Evolutionary conservation across 768 basidiomycete species (phyloP).

Genomic region (Suillus brevipes): DNA sequence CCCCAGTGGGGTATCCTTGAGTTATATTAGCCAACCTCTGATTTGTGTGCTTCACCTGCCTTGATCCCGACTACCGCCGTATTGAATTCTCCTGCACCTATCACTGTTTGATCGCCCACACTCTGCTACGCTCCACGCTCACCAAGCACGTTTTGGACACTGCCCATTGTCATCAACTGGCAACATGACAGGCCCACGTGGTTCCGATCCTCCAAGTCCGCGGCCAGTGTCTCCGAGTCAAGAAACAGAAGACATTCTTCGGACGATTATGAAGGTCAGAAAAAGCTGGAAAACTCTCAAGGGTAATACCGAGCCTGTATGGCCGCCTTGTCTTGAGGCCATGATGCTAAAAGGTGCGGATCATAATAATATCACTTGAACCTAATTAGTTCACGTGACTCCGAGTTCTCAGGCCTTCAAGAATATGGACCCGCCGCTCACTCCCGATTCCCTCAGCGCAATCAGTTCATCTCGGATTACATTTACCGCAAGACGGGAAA

Average conservation of each 20-base stretch:
- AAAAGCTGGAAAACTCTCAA: slow-evolving; percentile 77
- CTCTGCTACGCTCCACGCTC: slow-evolving; percentile 3
- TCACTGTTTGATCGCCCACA: slow-evolving; percentile 9
- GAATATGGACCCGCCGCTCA: slow-evolving; percentile 67
- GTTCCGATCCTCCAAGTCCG: background rate
- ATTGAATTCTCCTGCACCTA: slow-evolving; percentile 14
- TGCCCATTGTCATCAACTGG: background rate
- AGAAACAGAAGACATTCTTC: slow-evolving; percentile 53
- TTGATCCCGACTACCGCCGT: slow-evolving; percentile 9
- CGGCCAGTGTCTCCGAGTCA: slow-evolving; percentile 17
- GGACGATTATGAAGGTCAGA: slow-evolving; percentile 62
- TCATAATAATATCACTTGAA: slow-evolving; percentile 8
- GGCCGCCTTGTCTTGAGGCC: slow-evolving; percentile 79
- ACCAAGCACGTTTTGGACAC: background rate
- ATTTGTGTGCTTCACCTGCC: slow-evolving; percentile 1
- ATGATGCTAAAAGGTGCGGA: slow-evolving; percentile 69
- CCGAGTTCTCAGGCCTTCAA: slow-evolving; percentile 50
- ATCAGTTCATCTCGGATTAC: slow-evolving; percentile 79
- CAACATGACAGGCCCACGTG: background rate
- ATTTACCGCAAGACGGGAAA: slow-evolving; percentile 70
- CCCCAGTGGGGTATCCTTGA: background rate
- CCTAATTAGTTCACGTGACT: slow-evolving; percentile 18
- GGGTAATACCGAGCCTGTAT: slow-evolving; percentile 68
- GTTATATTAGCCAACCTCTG: slow-evolving; percentile 26
- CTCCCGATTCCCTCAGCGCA: slow-evolving; percentile 74